These are phyloP conservation scores for Tricholoma furcatifolium DNA, from an alignment of 768 basidiomycete species.

Conservation along the genomic window DNA sequence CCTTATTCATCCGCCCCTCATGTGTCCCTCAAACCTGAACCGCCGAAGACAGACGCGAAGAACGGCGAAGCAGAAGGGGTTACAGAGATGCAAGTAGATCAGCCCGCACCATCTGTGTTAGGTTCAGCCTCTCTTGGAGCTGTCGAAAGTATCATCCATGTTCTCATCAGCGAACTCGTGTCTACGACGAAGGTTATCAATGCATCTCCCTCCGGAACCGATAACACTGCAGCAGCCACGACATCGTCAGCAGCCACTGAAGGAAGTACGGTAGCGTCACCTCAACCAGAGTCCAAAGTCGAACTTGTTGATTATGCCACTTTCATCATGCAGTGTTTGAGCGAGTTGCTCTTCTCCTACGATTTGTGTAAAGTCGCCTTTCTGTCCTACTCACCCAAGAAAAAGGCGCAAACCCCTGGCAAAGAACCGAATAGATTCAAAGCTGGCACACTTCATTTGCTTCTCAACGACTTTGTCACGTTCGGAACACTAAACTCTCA, in stretches of 20 bases:
- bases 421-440: conserved; percentile 68
- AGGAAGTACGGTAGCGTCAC: not conserved
- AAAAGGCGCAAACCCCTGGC: conserved; percentile 54
- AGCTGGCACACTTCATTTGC: conserved; percentile 69
- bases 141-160: conserved; percentile 62
- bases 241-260: conserved; percentile 1
- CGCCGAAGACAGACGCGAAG: conserved; percentile 21
- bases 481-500: conserved; percentile 71
- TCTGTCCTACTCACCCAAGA: conserved; percentile 73
- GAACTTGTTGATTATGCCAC: conserved; percentile 57
- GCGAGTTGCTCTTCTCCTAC: conserved; percentile 92
- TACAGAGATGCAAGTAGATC: conserved; percentile 63
- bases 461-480: conserved; percentile 81
- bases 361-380: conserved; percentile 88
- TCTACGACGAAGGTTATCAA: conserved; percentile 49
- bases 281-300: conserved; percentile 10
- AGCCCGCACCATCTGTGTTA: conserved; percentile 15
- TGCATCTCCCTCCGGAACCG: conserved; percentile 22
- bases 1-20: conserved; percentile 59
- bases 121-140: conserved; percentile 36
- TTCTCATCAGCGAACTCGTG: conserved; percentile 72
- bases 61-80: conserved; percentile 23
- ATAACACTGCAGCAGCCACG: not conserved
- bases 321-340: conserved; percentile 89
- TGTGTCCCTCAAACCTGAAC: conserved; percentile 52